These are phyloP conservation scores for Hanseniaspora meyeri DNA, from an alignment of 805 yeast species.

Conservation along the genomic window DNA sequence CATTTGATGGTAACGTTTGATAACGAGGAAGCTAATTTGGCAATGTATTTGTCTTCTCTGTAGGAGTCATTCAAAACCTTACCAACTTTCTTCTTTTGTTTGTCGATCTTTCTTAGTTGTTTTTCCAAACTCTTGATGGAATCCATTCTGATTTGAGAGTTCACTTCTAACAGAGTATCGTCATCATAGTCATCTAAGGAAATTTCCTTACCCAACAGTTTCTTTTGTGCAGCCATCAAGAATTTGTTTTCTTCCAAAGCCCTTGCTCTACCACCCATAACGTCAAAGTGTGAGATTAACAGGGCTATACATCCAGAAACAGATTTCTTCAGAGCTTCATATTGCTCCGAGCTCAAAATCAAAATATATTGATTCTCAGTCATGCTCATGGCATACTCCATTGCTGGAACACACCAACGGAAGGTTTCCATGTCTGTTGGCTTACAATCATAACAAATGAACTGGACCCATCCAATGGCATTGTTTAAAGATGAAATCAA, in stretches of 20 bases:
- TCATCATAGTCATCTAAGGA: conserved; percentile 40
- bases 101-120: conserved; percentile 31
- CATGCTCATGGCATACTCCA: conserved; percentile 92
- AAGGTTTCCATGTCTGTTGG: conserved; percentile 87
- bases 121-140: conserved; percentile 55
- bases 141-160: conserved; percentile 55
- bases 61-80: conserved; percentile 80
- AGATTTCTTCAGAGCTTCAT: conserved; percentile 55
- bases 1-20: conserved; percentile 86
- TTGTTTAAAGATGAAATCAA: conserved; percentile 60
- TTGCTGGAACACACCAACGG: conserved; percentile 89
- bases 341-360: conserved; percentile 66
- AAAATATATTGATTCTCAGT: conserved; percentile 81
- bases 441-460: conserved; percentile 85
- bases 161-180: conserved; percentile 41
- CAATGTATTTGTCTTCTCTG: conserved; percentile 73
- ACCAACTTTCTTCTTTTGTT: conserved; percentile 47
- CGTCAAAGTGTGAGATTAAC: conserved; percentile 88
- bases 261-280: conserved; percentile 91
- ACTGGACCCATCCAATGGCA: conserved; percentile 83
- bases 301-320: conserved; percentile 92
- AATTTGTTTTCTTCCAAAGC: conserved; percentile 44
- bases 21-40: conserved; percentile 76
- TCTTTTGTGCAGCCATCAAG: conserved; percentile 27
- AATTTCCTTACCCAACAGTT: conserved; percentile 23